Evolutionary conservation across 768 basidiomycete genomes (phyloP), one percentile per base, ranked within the genome.

Genomic region (Agaricus blazei): DNA sequence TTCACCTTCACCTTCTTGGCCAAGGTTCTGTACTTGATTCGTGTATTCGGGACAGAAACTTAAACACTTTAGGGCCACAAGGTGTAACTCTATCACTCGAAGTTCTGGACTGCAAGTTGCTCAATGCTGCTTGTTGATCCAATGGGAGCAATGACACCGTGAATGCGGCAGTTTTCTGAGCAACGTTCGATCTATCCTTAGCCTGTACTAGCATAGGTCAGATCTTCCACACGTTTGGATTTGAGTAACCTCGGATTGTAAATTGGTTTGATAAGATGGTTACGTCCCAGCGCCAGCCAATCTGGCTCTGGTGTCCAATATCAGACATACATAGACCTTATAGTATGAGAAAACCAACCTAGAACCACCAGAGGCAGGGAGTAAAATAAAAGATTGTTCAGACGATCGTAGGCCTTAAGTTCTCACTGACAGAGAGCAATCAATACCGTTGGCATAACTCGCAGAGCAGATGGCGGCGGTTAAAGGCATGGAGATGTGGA

Each of bases 351-450:
- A 44, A 49, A 79, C 93, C 60, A 70, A 96, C 94, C 85, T 75
- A 62, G 95, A 94, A 27, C 86, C 89, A 50, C 87, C 84, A 26
- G 84, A 71, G 2, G 94, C 87, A 38, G 89, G 88, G 4, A 85
- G 84, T 26, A 99, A 75, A 52, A 98, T 79, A 65, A 98, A 95
- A 0, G 91, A 86, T 56, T 97, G 81, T 67, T 97, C 93, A 70
- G 98, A 99, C 19, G 94, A 96, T 45, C 96, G 82, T 24, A 93
- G 72, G 9, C 93, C 94, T 52, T 83, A 81, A 7, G 83, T 58
- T 6, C 61, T 68, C 40, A 69, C 76, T 77, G 52, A 50, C 12
- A 24, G 42, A 57, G 52, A 53, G 38, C 46, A 34, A 56, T 26
- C 40, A 41, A 54, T 60, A 12, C 2, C 9, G 57, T 48, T 19